Evolutionary conservation across 2,329 filamentous ascomycete species (phyloP), one percentile per base, ranked within the genome.

Genomic region (Ophiocordyceps sinensis): DNA sequence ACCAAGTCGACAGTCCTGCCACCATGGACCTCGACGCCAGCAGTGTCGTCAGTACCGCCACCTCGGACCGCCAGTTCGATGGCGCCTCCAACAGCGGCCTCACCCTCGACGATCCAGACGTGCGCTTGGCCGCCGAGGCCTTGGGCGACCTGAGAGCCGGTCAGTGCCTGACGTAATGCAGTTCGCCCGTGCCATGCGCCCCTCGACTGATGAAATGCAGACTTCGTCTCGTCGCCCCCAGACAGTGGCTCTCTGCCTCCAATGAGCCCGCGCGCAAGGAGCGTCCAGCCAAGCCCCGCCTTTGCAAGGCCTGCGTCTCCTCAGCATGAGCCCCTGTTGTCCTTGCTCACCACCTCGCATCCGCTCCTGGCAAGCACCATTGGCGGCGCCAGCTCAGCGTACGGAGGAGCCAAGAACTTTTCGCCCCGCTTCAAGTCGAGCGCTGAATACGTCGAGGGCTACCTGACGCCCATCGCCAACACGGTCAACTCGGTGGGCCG

Each of bases 391-490:
- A 74, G 89, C 8, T 86, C 83, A 1, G 85, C 85, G 1, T 96
- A 96, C 58, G 81, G 82, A 26, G 80, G 75, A 3, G 87, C 85
- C 11, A 95, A 96, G 61, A 85, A 88, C 50, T 93, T 89, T 53
- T 93, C 86, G 1, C 87, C 89, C 0, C 75, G 83, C 2, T 85
- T 95, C 56, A 87, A 85, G 59, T 83, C 84, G n/a, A 77, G 87
- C 45, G 89, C 85, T 38, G 86, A 94, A 57, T 86, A 93, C 52
- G 79, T 95, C 17, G 89, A 96, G 60, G 81, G 85, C 37, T 89
- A 85, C 50, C 77, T 94, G 40, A 85, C 82, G 1, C 87, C 86
- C 1, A 77, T 95, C 40, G 85, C 85, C 40, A 91, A 85, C 54
- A 91, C 85, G 0, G 84, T 94, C 28, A 84, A 85, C 13, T 83